Conservation (phyloP, 495 filamentous ascomycete species). For the Penicillium cosmopolitanum region DNA sequence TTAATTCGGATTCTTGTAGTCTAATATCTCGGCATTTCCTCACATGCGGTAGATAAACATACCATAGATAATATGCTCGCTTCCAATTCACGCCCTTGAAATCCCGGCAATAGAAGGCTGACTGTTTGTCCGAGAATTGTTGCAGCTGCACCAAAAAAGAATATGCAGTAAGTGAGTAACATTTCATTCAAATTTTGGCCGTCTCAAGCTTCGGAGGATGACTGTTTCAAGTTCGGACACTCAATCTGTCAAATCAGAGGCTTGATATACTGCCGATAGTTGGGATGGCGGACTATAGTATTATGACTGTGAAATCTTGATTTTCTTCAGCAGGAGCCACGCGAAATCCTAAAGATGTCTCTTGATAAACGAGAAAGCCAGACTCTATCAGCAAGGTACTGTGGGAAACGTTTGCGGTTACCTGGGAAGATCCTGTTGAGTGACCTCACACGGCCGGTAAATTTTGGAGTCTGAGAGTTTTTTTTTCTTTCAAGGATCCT, state of each 20-base stretch:
- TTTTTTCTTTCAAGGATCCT: too few relatives aligned
- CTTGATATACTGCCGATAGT: background rate
- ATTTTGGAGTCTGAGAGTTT: too few relatives aligned
- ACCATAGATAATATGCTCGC: background rate
- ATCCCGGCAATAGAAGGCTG: background rate
- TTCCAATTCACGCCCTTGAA: constrained; percentile 1
- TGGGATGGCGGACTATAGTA: background rate
- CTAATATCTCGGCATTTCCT: too few relatives aligned
- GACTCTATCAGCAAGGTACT: too few relatives aligned
- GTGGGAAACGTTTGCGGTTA: too few relatives aligned
- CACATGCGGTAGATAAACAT: background rate
- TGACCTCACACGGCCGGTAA: too few relatives aligned
- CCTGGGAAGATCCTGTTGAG: too few relatives aligned
- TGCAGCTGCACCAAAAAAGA: background rate
- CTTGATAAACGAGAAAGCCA: too few relatives aligned
- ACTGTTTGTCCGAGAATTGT: background rate
- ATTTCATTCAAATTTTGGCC: background rate
- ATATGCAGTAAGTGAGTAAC: background rate
- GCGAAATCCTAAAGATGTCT: too few relatives aligned
- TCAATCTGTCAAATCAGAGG: background rate
- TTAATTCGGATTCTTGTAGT: background rate
- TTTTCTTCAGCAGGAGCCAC: too few relatives aligned
- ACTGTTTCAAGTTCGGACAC: background rate
- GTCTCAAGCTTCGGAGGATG: background rate
- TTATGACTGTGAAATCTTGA: too few relatives aligned